Conservation (phyloP, 805 yeast species). For the Saturnispora besseyi region DNA sequence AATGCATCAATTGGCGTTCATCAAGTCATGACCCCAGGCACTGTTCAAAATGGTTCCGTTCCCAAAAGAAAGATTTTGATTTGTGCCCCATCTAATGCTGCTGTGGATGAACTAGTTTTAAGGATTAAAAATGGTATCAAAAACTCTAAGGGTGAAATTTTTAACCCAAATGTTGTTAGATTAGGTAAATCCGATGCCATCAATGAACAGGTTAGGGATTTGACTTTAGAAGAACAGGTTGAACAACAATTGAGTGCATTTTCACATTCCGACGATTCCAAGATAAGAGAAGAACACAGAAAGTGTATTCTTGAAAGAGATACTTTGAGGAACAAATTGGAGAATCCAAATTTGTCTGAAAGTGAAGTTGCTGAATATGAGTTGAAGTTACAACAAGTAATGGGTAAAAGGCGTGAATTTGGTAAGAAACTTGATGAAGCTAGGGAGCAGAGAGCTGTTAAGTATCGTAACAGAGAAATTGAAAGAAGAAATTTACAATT, state of each 20-base stretch:
- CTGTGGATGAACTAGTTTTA: conserved; percentile 88
- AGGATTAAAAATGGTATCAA: conserved; percentile 69
- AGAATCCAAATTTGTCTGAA: conserved; percentile 22
- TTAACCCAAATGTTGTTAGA: conserved; percentile 67
- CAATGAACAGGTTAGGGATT: conserved; percentile 69
- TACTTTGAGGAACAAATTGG: conserved; percentile 35
- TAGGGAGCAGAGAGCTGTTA: conserved; percentile 63
- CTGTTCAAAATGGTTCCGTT: conserved; percentile 4
- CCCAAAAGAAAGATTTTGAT: conserved; percentile 55
- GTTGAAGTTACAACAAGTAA: conserved; percentile 44
- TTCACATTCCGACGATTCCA: conserved; percentile 33
- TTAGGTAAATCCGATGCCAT: conserved; percentile 87
- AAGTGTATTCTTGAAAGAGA: conserved; percentile 52
- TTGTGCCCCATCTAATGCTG: conserved; percentile 99
- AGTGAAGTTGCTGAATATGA: conserved; percentile 44
- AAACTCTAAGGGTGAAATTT: conserved; percentile 42
- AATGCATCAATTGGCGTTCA: conserved; percentile 10
- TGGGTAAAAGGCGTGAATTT: conserved; percentile 52
- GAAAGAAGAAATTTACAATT: conserved; percentile 70
- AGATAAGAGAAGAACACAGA: conserved; percentile 41
- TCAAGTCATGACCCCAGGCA: conserved; percentile 11
- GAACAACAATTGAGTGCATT: conserved; percentile 45
- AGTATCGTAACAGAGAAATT: conserved; percentile 65
- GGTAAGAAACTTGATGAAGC: conserved; percentile 71
- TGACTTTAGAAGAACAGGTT: conserved; percentile 79